phyloP scores from a whole-genome alignment of 2,329 filamentous ascomycete species.

The Grosmannia clavigera region DNA sequence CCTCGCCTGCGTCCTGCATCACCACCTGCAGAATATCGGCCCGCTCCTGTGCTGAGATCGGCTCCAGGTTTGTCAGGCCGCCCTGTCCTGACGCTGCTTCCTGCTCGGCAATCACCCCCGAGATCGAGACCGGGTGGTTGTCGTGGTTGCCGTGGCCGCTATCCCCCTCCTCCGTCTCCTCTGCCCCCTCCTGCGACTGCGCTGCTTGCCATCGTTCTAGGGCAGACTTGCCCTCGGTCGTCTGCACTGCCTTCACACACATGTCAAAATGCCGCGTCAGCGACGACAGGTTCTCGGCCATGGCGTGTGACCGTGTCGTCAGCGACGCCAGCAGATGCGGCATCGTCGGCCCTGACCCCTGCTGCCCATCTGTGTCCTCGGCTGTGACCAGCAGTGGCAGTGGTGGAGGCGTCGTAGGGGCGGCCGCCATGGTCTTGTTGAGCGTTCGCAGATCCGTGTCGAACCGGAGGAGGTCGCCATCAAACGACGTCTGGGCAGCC shows the following conservation, averaged over 20 bases:
- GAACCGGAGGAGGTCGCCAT: slow-evolving; percentile 62
- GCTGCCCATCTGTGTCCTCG: neutral
- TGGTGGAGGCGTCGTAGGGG: slow-evolving; percentile 5
- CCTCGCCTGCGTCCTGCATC: slow-evolving; percentile 53
- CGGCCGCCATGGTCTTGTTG: slow-evolving; percentile 40
- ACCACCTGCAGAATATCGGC: slow-evolving; percentile 76
- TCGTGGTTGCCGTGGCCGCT: slow-evolving; percentile 19
- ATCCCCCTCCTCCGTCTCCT: slow-evolving; percentile 32
- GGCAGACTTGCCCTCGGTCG: slow-evolving; percentile 70
- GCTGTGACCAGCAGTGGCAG: neutral
- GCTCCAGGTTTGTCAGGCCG: slow-evolving; percentile 39
- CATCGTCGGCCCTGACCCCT: slow-evolving; percentile 21
- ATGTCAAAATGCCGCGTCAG: slow-evolving; percentile 84
- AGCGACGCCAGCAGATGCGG: slow-evolving; percentile 47
- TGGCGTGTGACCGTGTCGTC: slow-evolving; percentile 63
- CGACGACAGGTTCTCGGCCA: slow-evolving; percentile 69
- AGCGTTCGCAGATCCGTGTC: slow-evolving; percentile 60
- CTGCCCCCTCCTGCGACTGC: neutral
- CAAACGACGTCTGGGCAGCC: slow-evolving; percentile 59
- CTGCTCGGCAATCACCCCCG: slow-evolving; percentile 51
- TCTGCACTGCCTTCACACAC: slow-evolving; percentile 80
- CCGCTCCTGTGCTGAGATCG: slow-evolving; percentile 63
- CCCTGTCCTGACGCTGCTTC: slow-evolving; percentile 24
- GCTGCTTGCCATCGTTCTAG: slow-evolving; percentile 56
- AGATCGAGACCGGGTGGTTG: slow-evolving; percentile 43